Evolutionary conservation across 169 alveolate species (phyloP), one percentile per base, ranked within the genome.

Genomic region (Plasmodium knowlesi): DNA sequence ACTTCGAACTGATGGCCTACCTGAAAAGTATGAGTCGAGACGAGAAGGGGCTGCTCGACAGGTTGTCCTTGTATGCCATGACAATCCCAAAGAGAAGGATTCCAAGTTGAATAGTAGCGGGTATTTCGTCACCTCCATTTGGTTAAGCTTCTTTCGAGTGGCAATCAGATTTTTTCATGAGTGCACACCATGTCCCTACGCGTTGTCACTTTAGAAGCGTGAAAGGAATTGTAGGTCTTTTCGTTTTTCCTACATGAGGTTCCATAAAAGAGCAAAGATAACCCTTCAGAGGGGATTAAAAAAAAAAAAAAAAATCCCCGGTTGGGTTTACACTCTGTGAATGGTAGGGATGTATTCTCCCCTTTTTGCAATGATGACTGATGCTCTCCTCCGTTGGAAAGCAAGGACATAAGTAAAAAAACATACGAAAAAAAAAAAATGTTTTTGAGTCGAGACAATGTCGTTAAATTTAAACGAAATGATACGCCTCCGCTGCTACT

Each of bases 1-100:
- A 74, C 25, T 78, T 28, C 70, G 93, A 86, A 32, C 70, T 86
- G 46, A 86, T 86, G 85, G 70, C 93, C 3, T 86, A 86, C 41
- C 78, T 86, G 22, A 86, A 78, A 74, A 39, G 53, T 22, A 73
- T 76, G 81, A 86, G 93, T 5, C 53, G 93, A 76, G 50, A 28
- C 4, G 86, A 86, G 30, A 53, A 76, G 14, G 70, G 67, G 28
- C 67, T 86, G 8, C 25, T 86, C n/a, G 88, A 86, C 43, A 54
- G 81, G 34, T 43, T 86, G 43, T 74, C 84, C 34, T 32, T 86
- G 6, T 86, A 73, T 30, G 57, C 93, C 25, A 8, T 76, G 32
- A 74, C 46, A 5, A 86, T 86, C 34, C 93, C 93, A 3, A 53
- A 86, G 70, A 54, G 25, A 5, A 82, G 19, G 5, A 30, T 74